Percentiles rank a stretch among this genome's conserved stretches.
Evolutionary conservation across 495 filamentous ascomycete species (phyloP).

Genomic region (Neurospora africana): DNA sequence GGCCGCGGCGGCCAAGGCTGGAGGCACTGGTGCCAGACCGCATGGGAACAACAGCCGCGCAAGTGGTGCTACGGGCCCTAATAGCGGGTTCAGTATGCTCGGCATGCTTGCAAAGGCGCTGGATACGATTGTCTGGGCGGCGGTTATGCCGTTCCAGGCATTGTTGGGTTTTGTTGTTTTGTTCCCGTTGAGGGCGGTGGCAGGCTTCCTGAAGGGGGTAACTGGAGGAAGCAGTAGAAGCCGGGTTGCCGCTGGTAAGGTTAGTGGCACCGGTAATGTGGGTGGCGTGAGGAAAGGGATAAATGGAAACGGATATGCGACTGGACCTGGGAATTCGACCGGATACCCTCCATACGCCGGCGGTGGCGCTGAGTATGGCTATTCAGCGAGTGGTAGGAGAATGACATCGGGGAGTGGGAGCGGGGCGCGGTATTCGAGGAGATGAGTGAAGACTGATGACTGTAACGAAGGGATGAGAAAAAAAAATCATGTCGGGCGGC

Average conservation of each 20-base stretch:
- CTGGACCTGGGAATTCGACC: neutral
- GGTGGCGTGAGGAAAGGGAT: neutral
- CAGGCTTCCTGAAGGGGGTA: slow-evolving; percentile 8
- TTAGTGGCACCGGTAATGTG: neutral
- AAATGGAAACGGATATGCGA: neutral
- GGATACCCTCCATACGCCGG: neutral
- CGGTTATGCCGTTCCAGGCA: slow-evolving; percentile 26
- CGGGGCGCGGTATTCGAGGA: neutral
- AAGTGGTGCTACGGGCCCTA: neutral
- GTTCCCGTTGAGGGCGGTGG: slow-evolving; percentile 14
- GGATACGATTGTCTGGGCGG: slow-evolving; percentile 1
- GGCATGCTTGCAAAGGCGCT: neutral
- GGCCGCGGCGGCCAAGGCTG: slow-evolving; percentile 56
- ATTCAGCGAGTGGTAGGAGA: neutral
- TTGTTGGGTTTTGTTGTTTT: slow-evolving; percentile 9
- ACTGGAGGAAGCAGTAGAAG: neutral
- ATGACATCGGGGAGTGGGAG: neutral
- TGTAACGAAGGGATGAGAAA: neutral
- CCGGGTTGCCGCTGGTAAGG: neutral
- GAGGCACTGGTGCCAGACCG: neutral
- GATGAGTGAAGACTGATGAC: neutral
- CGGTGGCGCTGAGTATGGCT: neutral
- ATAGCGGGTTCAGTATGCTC: neutral
- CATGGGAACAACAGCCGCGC: neutral
- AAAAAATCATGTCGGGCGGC: neutral